A percentile compares a stretch with the other conserved stretches of the same genome.
Evolutionary conservation across 331 rosid genomes (phyloP).

Genomic region (Cucumis variabilis): DNA sequence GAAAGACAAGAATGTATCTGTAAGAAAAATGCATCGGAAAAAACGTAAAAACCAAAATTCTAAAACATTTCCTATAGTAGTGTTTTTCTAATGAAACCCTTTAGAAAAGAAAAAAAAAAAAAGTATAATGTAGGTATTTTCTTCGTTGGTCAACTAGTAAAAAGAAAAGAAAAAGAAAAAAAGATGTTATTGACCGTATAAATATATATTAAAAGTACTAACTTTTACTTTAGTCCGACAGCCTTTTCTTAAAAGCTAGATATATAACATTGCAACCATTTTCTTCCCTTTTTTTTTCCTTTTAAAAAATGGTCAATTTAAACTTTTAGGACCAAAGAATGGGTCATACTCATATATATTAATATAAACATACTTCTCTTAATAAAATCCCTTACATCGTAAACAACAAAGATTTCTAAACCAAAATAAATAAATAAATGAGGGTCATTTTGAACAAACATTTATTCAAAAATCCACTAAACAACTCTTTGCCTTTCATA

Average conservation of each 20-base stretch:
- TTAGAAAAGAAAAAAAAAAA: not conserved
- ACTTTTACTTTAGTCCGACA: slow-evolving; percentile 18
- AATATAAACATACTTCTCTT: not conserved
- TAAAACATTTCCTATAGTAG: no score
- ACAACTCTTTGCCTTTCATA: not conserved
- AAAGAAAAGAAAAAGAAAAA: not conserved
- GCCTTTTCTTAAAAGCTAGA: not conserved
- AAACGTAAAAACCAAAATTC: no score
- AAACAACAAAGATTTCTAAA: not conserved
- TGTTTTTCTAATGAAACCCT: not conserved
- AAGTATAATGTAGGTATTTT: not conserved
- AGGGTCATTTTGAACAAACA: not conserved
- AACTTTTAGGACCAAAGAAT: not conserved
- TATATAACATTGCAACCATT: not conserved
- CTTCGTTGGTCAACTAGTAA: not conserved
- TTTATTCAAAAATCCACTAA: not conserved
- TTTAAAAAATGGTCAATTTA: not conserved
- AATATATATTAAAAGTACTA: not conserved
- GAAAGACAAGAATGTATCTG: no score
- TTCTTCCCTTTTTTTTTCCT: no score
- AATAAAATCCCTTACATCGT: not conserved
- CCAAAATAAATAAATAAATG: not conserved
- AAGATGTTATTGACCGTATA: not conserved
- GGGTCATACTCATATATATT: not conserved
- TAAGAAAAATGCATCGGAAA: no score